These are phyloP conservation scores for Crassisporium funariophilum DNA, from an alignment of 768 basidiomycete species.

Conservation along the genomic window DNA sequence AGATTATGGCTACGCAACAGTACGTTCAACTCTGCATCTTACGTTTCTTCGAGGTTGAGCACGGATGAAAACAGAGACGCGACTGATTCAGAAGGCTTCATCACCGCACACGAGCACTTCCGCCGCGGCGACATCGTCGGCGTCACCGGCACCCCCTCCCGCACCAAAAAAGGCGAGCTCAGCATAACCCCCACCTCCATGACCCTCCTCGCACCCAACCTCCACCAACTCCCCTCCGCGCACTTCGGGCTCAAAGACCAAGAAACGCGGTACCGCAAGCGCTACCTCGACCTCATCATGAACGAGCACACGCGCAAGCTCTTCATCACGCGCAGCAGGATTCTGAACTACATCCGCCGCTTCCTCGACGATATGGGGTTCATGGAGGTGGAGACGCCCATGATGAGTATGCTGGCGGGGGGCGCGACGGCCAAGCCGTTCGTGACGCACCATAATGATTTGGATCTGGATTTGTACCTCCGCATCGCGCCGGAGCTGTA, in stretches of 20 bases:
- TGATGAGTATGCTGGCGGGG: constrained; percentile 95
- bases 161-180: constrained; percentile 95
- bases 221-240: constrained; percentile 91
- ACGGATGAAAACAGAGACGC: constrained; percentile 53
- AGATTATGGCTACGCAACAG: constrained; percentile 92
- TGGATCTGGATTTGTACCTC: constrained; percentile 93
- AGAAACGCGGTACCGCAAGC: constrained; percentile 97
- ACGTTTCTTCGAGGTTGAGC: not conserved
- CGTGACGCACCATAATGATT: constrained; percentile 98
- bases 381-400: constrained; percentile 98
- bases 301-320: constrained; percentile 87
- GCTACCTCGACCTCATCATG: constrained; percentile 97
- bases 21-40: constrained; percentile 37
- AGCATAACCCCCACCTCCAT: constrained; percentile 83
- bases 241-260: constrained; percentile 97
- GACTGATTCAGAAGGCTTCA: constrained; percentile 62
- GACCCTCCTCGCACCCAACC: constrained; percentile 90
- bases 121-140: constrained; percentile 97
- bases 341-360: constrained; percentile 91
- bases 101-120: constrained; percentile 79
- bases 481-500: constrained; percentile 98
- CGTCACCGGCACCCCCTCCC: constrained; percentile 83
- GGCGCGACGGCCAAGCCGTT: constrained; percentile 99
- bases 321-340: constrained; percentile 86
- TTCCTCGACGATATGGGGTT: constrained; percentile 92